Conservation (phyloP, 2,329 filamentous ascomycete genomes). For the Phoma sp. region DNA sequence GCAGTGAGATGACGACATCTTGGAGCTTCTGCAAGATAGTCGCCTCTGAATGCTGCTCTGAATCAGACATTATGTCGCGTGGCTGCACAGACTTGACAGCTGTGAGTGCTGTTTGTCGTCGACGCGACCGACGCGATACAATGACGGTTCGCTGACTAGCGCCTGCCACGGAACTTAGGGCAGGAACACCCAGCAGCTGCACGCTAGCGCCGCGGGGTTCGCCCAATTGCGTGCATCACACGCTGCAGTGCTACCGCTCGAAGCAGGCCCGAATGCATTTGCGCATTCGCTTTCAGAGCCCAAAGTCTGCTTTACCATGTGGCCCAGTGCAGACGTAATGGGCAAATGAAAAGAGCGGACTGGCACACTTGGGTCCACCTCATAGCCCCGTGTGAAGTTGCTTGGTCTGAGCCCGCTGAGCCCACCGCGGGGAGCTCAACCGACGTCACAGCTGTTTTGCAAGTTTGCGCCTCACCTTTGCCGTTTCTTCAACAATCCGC, state of each 20-base stretch:
- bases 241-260: not conserved
- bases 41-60: constrained; percentile 45
- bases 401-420: constrained; percentile 13
- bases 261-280: constrained; percentile 9
- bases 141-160: constrained; percentile 17
- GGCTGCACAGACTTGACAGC: constrained; percentile 11
- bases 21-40: constrained; percentile 51
- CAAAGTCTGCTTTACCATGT: constrained; percentile 9
- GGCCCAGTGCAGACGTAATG: not conserved
- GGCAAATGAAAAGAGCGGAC: constrained; percentile 7
- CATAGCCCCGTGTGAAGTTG: constrained; percentile 14
- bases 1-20: constrained; percentile 50
- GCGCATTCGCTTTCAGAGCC: constrained; percentile 4
- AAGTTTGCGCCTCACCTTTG: constrained; percentile 11
- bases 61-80: constrained; percentile 44
- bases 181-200: constrained; percentile 21
- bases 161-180: constrained; percentile 6
- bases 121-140: constrained; percentile 17
- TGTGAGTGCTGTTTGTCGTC: constrained; percentile 10
- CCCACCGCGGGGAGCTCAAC: constrained; percentile 14
- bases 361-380: constrained; percentile 6
- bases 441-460: constrained; percentile 18
- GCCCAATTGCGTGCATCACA: constrained; percentile 10
- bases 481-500: constrained; percentile 12
- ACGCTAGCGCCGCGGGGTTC: constrained; percentile 14